Evolutionary conservation across 148 eudicot species (phyloP).

Genomic region (Chenopodium album): DNA sequence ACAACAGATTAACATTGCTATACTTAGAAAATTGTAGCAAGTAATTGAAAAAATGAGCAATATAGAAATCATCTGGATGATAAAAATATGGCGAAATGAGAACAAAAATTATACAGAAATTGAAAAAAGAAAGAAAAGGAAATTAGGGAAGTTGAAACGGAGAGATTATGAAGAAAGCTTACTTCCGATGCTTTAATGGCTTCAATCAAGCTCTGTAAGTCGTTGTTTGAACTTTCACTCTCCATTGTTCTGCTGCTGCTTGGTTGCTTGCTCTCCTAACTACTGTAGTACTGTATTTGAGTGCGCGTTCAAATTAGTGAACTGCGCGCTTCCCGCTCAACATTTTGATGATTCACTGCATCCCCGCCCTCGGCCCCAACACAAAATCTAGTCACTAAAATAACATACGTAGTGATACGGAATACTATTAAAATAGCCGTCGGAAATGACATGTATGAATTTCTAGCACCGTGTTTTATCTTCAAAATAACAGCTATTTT

Average conservation of each 20-base stretch:
- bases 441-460: too few relatives aligned
- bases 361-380: too few relatives aligned
- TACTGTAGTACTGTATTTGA: too few relatives aligned
- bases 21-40: background rate
- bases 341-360: too few relatives aligned
- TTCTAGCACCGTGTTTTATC: too few relatives aligned
- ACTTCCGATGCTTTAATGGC: slow-evolving; percentile 74
- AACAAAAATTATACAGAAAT: background rate
- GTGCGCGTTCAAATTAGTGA: background rate
- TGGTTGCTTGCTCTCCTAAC: background rate
- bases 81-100: slow-evolving; percentile 6
- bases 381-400: too few relatives aligned
- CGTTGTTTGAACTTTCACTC: slow-evolving; percentile 26
- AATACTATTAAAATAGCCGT: too few relatives aligned
- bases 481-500: too few relatives aligned
- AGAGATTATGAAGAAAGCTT: slow-evolving; percentile 30
- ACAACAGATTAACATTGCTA: background rate
- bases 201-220: slow-evolving; percentile 52
- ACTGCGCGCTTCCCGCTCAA: slow-evolving; percentile 25
- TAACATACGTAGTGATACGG: too few relatives aligned
- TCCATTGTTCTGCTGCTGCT: slow-evolving; percentile 23
- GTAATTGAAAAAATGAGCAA: background rate
- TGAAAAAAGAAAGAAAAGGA: background rate
- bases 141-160: background rate
- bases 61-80: background rate